Evolutionary conservation across 225 moss, liverwort and hornwort genomes (phyloP), one percentile per base, ranked within the genome.

Genomic region (Antitrichia curtipendula): DNA sequence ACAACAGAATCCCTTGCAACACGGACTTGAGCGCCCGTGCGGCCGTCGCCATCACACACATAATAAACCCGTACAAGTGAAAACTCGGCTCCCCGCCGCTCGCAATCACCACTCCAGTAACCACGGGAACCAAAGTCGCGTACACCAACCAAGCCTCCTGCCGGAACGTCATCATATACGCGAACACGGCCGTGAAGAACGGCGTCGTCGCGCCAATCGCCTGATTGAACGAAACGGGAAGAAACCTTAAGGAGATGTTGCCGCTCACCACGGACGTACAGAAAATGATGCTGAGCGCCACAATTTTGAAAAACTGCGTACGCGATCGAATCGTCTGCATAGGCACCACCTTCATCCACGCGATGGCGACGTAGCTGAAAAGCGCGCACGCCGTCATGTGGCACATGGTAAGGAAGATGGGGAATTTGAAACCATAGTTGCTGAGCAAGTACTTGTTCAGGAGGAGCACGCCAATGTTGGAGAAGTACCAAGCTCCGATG

Each of bases 141-240:
- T 98, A 98, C 50, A 97, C 97, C 71, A 94, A 69, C 97, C 97
- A 95, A 34, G 98, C 95, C 87, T 98, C 98, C 91, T 97, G 91
- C 85, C 97, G 93, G 78, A 97, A 83, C 24, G 97, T 98, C 94
- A 98, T 96, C 78, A 94, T 4, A 52, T 97, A 97, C 59, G 98
- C 98, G 68, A 98, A 98, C 62, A 98, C 95, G 40, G 98, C 98
- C 10, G 98, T 98, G 91, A 98, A 98, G 84, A 98, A 98, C 7
- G 98, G 98, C 81, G 98, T 98, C 57, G 98, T 98, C n/a, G 98
- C 98, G 20, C 98, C 98, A 41, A 98, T 94, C n/a, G 98, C 98
- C 86, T 98, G 98, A 89, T 97, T 98, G 89, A 98, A 98, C 17
- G 97, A 97, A 9, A 98, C 97, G 10, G 98, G 98, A 85, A 98